Conservation (phyloP, 2,329 filamentous ascomycete genomes). For the Fusarium sp. region DNA sequence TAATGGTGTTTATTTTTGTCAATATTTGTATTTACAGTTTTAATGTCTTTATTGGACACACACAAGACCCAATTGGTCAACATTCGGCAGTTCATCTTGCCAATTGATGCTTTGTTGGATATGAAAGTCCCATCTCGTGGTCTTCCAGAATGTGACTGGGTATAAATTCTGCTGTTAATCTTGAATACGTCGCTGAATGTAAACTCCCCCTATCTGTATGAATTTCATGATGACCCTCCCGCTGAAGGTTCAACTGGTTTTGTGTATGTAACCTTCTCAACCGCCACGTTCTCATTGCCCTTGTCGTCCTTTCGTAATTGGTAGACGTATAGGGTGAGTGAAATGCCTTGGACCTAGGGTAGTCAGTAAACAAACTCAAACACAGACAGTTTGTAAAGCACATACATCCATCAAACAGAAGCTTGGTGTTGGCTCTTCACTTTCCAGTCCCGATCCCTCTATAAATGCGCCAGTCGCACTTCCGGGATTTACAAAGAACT, state of each 20-base stretch:
- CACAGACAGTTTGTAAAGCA: conserved; percentile 41
- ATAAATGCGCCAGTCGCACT: conserved; percentile 72
- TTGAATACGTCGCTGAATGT: conserved; percentile 36
- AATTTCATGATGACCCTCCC: conserved; percentile 56
- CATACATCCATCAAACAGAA: conserved; percentile 98
- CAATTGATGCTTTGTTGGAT: conserved; percentile 38
- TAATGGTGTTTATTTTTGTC: conserved; percentile 40
- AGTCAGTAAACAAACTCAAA: conserved; percentile 31
- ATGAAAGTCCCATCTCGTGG: conserved; percentile 25
- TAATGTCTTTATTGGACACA: conserved; percentile 30
- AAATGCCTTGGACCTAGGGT: conserved; percentile 89
- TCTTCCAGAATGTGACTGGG: conserved; percentile 36
- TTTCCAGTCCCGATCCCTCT: conserved; percentile 65
- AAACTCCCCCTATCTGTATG: conserved; percentile 10
- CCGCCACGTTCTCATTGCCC: conserved; percentile 80
- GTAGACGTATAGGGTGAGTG: conserved; percentile 94
- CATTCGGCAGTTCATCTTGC: conserved; percentile 19
- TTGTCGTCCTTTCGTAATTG: conserved; percentile 81
- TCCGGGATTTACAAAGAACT: conserved; percentile 77
- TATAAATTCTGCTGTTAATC: conserved; percentile 40
- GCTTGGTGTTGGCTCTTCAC: conserved; percentile 84
- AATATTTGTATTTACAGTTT: conserved; percentile 47
- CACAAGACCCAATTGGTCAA: conserved; percentile 32
- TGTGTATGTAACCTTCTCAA: conserved; percentile 88
- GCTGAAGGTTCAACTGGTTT: conserved; percentile 72